Percentiles rank a stretch among this genome's conserved stretches.
phyloP scores from a whole-genome alignment of 2,329 filamentous ascomycete genomes.

The Beauveria sp. region DNA sequence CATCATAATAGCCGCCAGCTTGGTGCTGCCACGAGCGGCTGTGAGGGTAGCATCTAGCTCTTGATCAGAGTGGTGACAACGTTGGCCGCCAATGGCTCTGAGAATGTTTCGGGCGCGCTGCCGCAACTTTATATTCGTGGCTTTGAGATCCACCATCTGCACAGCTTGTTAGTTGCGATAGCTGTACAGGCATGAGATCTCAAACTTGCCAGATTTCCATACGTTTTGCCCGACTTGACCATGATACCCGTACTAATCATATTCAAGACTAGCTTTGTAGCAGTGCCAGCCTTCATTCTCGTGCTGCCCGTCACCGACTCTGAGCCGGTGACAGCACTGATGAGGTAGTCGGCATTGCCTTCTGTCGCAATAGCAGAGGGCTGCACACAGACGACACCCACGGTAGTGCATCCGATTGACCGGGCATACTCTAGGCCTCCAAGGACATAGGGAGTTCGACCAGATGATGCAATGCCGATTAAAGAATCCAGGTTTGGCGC shows the following conservation, averaged over 20 bases:
- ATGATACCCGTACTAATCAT: constrained; percentile 37
- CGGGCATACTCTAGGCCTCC: constrained; percentile 26
- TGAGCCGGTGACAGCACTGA: constrained; percentile 32
- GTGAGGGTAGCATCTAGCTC: constrained; percentile 16
- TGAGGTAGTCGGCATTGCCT: constrained; percentile 22
- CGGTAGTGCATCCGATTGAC: constrained; percentile 26
- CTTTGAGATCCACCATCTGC: constrained; percentile 28
- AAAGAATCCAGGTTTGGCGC: constrained; percentile 26
- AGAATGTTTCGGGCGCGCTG: constrained; percentile 19
- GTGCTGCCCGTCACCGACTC: constrained; percentile 39
- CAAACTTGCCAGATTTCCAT: constrained; percentile 29
- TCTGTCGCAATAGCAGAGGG: constrained; percentile 21
- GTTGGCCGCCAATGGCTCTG: constrained; percentile 13
- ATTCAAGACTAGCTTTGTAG: constrained; percentile 33
- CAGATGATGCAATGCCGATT: constrained; percentile 35
- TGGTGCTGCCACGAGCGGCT: constrained; percentile 13
- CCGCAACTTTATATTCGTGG: constrained; percentile 29
- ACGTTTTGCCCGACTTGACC: constrained; percentile 34
- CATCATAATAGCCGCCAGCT: constrained; percentile 8
- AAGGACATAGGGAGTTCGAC: constrained; percentile 34
- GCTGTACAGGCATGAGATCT: constrained; percentile 8
- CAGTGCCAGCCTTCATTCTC: constrained; percentile 36
- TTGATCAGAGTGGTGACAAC: constrained; percentile 15
- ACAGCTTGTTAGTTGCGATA: background rate
- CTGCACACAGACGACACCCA: constrained; percentile 30